These are phyloP conservation scores for Botrytis cinerea DNA, from an alignment of 2,329 filamentous ascomycete genomes.

Conservation along the genomic window DNA sequence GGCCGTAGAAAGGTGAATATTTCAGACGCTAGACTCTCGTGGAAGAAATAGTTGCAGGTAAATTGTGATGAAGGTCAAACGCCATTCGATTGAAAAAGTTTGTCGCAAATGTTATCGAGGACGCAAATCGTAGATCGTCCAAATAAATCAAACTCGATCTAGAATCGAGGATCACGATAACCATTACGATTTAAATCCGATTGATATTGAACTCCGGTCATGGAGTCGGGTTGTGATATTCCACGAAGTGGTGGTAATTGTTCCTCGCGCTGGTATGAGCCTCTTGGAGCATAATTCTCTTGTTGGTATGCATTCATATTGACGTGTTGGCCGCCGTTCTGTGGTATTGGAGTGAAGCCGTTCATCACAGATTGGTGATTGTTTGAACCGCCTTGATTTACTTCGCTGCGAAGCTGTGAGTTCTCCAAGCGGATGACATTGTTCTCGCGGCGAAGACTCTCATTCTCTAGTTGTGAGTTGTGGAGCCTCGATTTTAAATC, in stretches of 20 bases:
- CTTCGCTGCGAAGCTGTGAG: conserved; percentile 38
- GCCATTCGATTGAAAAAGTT: background rate
- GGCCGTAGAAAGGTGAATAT: background rate
- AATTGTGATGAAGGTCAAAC: background rate
- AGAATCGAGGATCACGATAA: conserved; percentile 23
- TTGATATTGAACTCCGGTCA: conserved; percentile 65
- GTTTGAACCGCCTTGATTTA: conserved; percentile 42
- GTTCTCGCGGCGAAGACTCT: conserved; percentile 47
- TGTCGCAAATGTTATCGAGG: background rate
- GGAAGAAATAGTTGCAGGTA: background rate
- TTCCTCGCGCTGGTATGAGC: conserved; percentile 27
- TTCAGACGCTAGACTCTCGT: background rate
- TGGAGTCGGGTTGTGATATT: conserved; percentile 53
- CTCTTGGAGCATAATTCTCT: conserved; percentile 15
- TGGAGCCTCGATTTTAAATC: conserved; percentile 39
- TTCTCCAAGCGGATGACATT: conserved; percentile 43
- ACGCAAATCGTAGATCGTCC: background rate
- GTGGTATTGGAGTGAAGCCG: conserved; percentile 24
- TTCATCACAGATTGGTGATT: conserved; percentile 26
- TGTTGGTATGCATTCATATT: conserved; percentile 17
- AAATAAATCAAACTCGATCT: background rate
- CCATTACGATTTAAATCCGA: conserved; percentile 17
- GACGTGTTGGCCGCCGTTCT: conserved; percentile 24
- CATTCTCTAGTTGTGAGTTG: conserved; percentile 47
- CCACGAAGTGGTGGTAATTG: conserved; percentile 41